Base-by-base conservation (phyloP, 345 rosid species). In the Trapa bicornis region DNA sequence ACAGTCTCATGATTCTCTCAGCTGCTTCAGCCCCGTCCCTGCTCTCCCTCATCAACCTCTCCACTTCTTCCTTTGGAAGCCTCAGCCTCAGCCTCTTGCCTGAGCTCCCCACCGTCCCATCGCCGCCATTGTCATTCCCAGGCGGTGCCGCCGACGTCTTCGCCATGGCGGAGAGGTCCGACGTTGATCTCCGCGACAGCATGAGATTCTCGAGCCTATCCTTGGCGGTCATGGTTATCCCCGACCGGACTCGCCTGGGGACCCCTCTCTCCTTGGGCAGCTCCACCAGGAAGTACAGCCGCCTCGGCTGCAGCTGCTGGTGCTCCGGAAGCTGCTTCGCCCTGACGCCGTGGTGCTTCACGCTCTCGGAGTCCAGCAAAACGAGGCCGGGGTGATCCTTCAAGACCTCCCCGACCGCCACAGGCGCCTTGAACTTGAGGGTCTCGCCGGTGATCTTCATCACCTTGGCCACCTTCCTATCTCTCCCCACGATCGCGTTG, bases 381-480 rank as follows among this genome's bases (percentile, higher is more conserved):
- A 85, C 96, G 48, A 76, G 81, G 0, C 96, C 96, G 0, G 97
- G 97, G 60, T 84, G 74, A 70, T 85, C 87, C 65, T 80, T 77
- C 5, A 85, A 69, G 15, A 87, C 90, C 48, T 83, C 89, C 16
- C 80, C 86, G n/a, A 93, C 96, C n/a, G 69, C 82, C 64, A 89
- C 86, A 0, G 97, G 99, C 0, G 96, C 85, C 76, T 77, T 83
- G n/a, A 91, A 17, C 86, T 91, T 89, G 62, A 84, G 56, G 38
- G 92, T 86, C 75, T 95, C 97, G 1, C 99, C 99, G 64, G 68
- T 78, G 65, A 89, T 86, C 75, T 86, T 95, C 99, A 95, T 95
- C 37, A 95, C 75, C 69, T 87, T 95, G 0, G 79, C 80, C 0
- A 84, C 76, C 42, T 43, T 65, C 69, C 80, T 86, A 56, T 38